Evolutionary conservation across 2,329 filamentous ascomycete species (phyloP).

Genomic region (Blumeriella jaapii): DNA sequence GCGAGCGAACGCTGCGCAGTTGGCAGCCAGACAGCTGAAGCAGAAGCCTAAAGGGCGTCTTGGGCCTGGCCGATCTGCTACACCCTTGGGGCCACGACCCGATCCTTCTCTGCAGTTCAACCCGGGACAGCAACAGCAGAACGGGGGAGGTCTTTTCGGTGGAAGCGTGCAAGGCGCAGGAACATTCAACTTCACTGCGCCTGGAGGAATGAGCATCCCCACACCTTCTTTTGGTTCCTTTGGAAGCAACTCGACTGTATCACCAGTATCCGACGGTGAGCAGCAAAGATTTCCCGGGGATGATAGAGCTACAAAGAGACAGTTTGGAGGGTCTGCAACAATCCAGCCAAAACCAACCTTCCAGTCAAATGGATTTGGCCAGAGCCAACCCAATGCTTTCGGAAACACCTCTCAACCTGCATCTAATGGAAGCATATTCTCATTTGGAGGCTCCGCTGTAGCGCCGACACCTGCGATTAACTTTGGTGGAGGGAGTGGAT

Average conservation of each 20-base stretch:
- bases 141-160: conserved; percentile 21
- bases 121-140: conserved; percentile 11
- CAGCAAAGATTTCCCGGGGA: conserved; percentile 12
- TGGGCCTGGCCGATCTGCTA: conserved; percentile 3
- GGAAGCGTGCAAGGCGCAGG: conserved; percentile 19
- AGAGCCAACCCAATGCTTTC: conserved; percentile 9
- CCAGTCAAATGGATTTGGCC: conserved; percentile 1
- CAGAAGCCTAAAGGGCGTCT: conserved; percentile 11
- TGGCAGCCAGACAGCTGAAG: conserved; percentile 25
- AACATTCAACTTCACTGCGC: conserved; percentile 22
- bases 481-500: conserved; percentile 6
- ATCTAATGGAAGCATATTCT: conserved; percentile 5
- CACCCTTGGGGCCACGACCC: neutral
- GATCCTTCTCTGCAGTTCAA: conserved; percentile 12
- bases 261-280: conserved; percentile 7
- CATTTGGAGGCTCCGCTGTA: conserved; percentile 9
- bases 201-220: conserved; percentile 11
- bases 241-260: conserved; percentile 3
- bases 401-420: conserved; percentile 6
- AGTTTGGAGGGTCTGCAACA: conserved; percentile 11
- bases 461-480: conserved; percentile 4
- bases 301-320: conserved; percentile 16
- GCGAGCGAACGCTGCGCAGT: conserved; percentile 26
- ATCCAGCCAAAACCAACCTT: conserved; percentile 2
- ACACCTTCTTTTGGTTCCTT: conserved; percentile 7